These are phyloP conservation scores for Fusarium chaquense DNA, from an alignment of 2,329 filamentous ascomycete species.

Conservation along the genomic window DNA sequence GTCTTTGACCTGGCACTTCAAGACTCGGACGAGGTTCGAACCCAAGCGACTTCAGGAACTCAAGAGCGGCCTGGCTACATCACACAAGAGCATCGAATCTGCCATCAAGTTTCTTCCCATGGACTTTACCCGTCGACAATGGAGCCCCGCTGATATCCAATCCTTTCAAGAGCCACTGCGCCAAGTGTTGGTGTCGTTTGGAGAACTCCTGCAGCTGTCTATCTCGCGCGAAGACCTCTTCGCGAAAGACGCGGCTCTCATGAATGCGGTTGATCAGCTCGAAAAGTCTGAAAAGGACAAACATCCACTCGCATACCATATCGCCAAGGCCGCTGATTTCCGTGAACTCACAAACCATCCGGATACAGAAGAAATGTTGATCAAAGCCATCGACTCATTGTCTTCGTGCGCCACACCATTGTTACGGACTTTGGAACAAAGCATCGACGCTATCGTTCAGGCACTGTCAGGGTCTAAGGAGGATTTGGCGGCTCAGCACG, in stretches of 20 bases:
- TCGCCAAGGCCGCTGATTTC: constrained; percentile 17
- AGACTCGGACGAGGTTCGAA: constrained; percentile 7
- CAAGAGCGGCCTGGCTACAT: background rate
- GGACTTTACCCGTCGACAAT: constrained; percentile 18
- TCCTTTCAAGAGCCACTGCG: constrained; percentile 18
- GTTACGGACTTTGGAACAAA: background rate
- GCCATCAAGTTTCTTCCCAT: constrained; percentile 18
- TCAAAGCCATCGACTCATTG: background rate
- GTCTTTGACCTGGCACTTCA: constrained; percentile 20
- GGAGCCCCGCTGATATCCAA: constrained; percentile 22
- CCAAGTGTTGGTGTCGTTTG: constrained; percentile 3
- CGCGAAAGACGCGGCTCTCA: constrained; percentile 16
- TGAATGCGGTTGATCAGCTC: constrained; percentile 9
- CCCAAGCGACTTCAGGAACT: constrained; percentile 1
- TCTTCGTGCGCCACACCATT: constrained; percentile 5
- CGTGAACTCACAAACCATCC: constrained; percentile 15
- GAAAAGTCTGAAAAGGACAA: constrained; percentile 20
- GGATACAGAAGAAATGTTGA: constrained; percentile 20
- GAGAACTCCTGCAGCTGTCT: constrained; percentile 3
- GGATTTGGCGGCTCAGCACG: background rate
- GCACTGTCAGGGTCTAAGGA: background rate
- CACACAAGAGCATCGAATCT: constrained; percentile 10
- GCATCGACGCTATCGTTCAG: background rate
- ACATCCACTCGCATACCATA: constrained; percentile 19
- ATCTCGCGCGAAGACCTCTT: constrained; percentile 22